phyloP scores from a whole-genome alignment of 371 early-diverging fungal species.

The Rhizomucor pusillus region DNA sequence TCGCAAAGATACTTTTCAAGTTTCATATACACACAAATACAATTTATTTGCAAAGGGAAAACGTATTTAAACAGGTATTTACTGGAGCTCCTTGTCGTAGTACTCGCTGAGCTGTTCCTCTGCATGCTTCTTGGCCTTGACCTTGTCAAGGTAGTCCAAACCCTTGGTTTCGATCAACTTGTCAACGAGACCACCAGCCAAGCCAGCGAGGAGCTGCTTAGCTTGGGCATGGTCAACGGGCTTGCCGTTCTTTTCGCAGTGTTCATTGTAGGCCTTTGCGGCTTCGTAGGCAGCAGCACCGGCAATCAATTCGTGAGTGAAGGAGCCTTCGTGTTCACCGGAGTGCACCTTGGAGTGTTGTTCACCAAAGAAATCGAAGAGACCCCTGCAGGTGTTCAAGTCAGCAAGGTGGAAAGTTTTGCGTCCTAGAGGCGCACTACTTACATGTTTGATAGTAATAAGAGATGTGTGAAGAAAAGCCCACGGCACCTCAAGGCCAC shows the following conservation, averaged over 20 bases:
- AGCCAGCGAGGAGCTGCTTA: constrained; percentile 53
- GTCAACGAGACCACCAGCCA: constrained; percentile 51
- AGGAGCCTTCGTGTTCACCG: constrained; percentile 33
- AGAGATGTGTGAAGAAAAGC: not conserved
- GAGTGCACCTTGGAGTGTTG: constrained; percentile 26
- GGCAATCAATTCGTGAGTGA: constrained; percentile 53
- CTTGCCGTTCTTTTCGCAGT: constrained; percentile 45
- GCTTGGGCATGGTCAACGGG: constrained; percentile 42
- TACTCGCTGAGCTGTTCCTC: constrained; percentile 30
- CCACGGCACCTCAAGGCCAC: not conserved
- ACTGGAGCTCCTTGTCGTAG: constrained; percentile 20
- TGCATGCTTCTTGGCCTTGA: constrained; percentile 44
- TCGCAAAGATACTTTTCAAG: too few species aligned
- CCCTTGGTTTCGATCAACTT: constrained; percentile 55
- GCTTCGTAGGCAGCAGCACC: constrained; percentile 51
- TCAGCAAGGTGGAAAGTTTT: not conserved
- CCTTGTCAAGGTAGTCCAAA: constrained; percentile 42
- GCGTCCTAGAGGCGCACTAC: not conserved
- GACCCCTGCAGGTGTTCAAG: constrained; percentile 24
- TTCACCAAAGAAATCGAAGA: constrained; percentile 28
- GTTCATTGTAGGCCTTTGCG: constrained; percentile 46
- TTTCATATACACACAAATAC: too few species aligned
- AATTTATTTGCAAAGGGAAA: too few species aligned
- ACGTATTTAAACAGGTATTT: not conserved
- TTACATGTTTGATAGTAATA: not conserved